Conservation (phyloP, 2,329 filamentous ascomycete species). For the Colletotrichum sp. region DNA sequence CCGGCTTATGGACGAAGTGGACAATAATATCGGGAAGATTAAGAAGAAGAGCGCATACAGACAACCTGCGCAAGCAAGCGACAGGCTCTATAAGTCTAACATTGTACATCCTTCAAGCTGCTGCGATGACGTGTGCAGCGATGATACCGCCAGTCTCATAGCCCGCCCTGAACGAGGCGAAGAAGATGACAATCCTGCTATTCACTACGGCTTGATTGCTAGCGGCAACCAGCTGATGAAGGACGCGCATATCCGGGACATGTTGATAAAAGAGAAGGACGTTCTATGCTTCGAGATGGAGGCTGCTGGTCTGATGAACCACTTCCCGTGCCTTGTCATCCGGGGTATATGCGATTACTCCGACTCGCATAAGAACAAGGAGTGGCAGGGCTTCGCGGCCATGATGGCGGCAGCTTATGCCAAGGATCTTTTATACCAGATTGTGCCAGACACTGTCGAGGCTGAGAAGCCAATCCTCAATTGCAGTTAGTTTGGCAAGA, state of each 20-base stretch:
- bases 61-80: background rate
- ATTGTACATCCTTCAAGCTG: background rate
- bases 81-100: background rate
- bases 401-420: background rate
- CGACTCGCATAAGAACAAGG: background rate
- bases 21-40: background rate
- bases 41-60: background rate
- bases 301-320: background rate
- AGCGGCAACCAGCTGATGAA: background rate
- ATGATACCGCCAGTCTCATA: background rate
- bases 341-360: background rate
- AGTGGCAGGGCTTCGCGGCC: background rate
- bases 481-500: background rate
- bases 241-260: background rate
- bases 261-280: background rate
- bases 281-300: background rate
- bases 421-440: background rate
- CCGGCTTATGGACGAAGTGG: background rate
- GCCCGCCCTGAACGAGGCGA: background rate
- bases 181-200: background rate
- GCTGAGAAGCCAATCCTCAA: background rate
- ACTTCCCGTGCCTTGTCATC: background rate
- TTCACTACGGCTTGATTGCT: background rate
- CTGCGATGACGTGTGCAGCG: background rate
- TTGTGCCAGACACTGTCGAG: background rate